Evolutionary conservation across 768 basidiomycete genomes (phyloP), one percentile per base, ranked within the genome.

Genomic region (Lactarius sanguifluus): DNA sequence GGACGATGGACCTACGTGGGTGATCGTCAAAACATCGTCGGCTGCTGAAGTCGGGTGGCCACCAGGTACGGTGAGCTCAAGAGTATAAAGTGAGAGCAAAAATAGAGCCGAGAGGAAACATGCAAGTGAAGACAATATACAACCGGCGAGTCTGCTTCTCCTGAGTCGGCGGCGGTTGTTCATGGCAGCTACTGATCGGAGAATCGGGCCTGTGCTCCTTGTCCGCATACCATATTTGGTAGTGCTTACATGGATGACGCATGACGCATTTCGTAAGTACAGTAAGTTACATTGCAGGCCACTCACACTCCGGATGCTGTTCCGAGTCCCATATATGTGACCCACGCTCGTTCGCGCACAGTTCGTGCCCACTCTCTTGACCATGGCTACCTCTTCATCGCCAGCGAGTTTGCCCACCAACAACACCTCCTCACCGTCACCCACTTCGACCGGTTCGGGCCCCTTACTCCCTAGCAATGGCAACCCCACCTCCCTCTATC

Each of bases 401-500:
- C 8, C 50, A 16, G 8, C n/a, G 12, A 52, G n/a, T 28, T n/a
- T 28, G 12, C 20, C 54, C 54, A 28, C 18, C 8, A 1, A 34
- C 25, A 9, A 8, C 28, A 15, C 25, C 18, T 9, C 54, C 18
- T 30, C 54, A 20, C 28, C 55, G 30, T 16, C 55, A 6, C 7
- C 55, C 16, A 2, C 55, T 4, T n/a, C 45, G 3, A 20, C 45
- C 0, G n/a, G 8, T 16, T 8, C 45, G 45, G 45, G 45, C n/a
- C 8, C 18, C 45, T 13, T 15, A 3, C 10, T 20, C 43, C 18
- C 8, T 10, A 47, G 15, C 16, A 47, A 32, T 15, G 30, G 60
- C 60, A 25, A 20, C 16, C 45, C 45, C 41, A 43, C 60, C 8
- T 61, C 60, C 10, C 60, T 61, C 20, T 61, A 61, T 32, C 45